Evolutionary conservation across 225 moss, liverwort and hornwort genomes (phyloP).

Genomic region (Sphagnum tenellum): DNA sequence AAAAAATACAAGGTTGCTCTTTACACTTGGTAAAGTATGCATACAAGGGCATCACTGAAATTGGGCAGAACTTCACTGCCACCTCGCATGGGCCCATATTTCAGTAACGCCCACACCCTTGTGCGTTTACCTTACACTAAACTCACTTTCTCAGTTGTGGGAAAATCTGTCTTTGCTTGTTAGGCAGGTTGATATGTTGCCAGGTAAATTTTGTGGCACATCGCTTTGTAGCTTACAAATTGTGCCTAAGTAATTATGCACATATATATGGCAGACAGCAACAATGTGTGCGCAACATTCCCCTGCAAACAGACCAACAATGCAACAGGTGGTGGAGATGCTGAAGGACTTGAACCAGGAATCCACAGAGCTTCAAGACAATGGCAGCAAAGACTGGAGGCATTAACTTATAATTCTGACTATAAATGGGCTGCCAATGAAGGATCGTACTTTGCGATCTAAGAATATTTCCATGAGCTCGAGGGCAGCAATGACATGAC

Average conservation of each 20-base stretch:
- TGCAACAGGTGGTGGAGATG: conserved; percentile 83
- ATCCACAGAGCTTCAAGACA: conserved; percentile 11
- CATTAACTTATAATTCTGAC: conserved; percentile 66
- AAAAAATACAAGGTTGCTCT: not conserved
- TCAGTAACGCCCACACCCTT: not conserved
- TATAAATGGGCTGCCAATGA: conserved; percentile 56
- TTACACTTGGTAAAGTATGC: too few relatives aligned
- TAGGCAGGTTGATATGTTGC: not conserved
- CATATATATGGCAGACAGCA: conserved; percentile 26
- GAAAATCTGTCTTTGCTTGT: not conserved
- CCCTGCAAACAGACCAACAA: conserved; percentile 76
- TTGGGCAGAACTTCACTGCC: too few relatives aligned
- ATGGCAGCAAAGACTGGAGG: conserved; percentile 40
- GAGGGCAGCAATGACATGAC: too few relatives aligned
- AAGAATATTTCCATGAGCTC: too few relatives aligned
- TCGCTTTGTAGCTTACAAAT: too few relatives aligned
- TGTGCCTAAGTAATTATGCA: too few relatives aligned
- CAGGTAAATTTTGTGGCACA: conserved; percentile 4
- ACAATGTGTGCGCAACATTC: conserved; percentile 67
- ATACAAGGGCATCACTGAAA: too few relatives aligned
- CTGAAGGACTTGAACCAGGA: conserved; percentile 47
- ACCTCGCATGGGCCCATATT: not conserved
- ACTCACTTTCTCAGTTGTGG: not conserved
- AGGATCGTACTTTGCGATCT: conserved; percentile 8
- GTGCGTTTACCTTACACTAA: not conserved